Base-by-base conservation (phyloP, 2,329 filamentous ascomycete species). In the Botrytis porri region DNA sequence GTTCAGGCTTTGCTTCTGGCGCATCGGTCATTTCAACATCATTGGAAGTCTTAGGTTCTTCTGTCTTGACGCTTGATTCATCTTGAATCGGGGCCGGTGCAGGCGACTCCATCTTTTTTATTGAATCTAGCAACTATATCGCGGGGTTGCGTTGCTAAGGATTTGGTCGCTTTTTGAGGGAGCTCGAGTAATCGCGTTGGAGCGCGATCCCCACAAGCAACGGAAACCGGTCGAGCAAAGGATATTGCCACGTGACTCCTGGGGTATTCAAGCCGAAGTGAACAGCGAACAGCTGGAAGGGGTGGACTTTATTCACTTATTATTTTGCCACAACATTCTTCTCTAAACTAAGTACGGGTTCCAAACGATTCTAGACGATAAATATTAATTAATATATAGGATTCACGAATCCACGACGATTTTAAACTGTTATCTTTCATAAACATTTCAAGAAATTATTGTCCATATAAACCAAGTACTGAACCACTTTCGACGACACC, bases 131-230 rank as follows among this genome's bases (percentile, higher is more conserved):
- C 70, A 41, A 67, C 45, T 39, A 72, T 59, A 67, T 60, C 70
- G 70, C 70, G 70, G 62, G 62, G 70, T 67, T 67, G 70, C 43
- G 62, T 72, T 67, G 59, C 29, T 67, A 32, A 59, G 10, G 54
- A 60, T 32, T 45, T 54, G 61, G 16, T 43, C 45, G 62, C 54
- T 72, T 59, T 57, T 66, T 45, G 51, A 60, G 16, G 51, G 41
- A 72, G 70, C 70, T 72, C 70, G 62, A 72, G 63, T 67, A 48
- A 63, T 72, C 70, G 70, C 70, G 70, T 72, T 72, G 51, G 48
- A 67, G 35, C 70, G 70, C 62, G 70, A 66, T 67, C 61, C 61
- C 43, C 61, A 66, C 32, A 66, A 57, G 48, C n/a, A 57, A 67
- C n/a, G 65, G 48, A 25, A 22, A 67, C 18, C 20, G 9, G 29